Percentiles rank a stretch among this genome's conserved stretches.
Conservation (phyloP, 805 yeast genomes). For the Cephaloascus albidus region DNA sequence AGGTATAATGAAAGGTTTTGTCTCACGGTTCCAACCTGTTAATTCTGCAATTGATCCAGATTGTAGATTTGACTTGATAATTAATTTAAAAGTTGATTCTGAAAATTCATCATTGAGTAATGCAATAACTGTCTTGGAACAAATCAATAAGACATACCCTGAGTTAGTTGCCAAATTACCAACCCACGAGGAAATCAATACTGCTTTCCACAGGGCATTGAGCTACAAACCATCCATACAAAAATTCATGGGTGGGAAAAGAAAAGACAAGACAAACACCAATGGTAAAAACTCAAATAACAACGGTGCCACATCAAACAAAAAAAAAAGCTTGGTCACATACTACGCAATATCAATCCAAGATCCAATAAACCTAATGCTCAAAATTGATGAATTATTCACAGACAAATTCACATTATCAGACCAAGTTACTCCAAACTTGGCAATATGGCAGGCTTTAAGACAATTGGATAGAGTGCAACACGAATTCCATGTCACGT, state of each 20-base stretch:
- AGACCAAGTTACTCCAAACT: neutral
- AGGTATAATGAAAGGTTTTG: constrained; percentile 66
- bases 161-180: constrained; percentile 31
- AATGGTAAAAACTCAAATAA: constrained; percentile 5
- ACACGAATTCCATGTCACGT: constrained; percentile 55
- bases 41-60: constrained; percentile 46
- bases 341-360: constrained; percentile 37
- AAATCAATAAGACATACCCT: constrained; percentile 31
- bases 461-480: constrained; percentile 31
- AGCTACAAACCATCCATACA: constrained; percentile 42
- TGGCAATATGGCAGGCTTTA: constrained; percentile 14
- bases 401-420: neutral
- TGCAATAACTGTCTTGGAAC: constrained; percentile 29
- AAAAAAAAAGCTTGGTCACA: constrained; percentile 17
- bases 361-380: constrained; percentile 5
- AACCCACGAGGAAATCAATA: constrained; percentile 24
- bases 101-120: constrained; percentile 40
- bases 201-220: constrained; percentile 45
- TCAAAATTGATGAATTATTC: constrained; percentile 8
- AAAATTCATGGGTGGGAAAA: constrained; percentile 16
- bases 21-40: constrained; percentile 59
- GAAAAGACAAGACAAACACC: constrained; percentile 4
- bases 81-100: constrained; percentile 40
- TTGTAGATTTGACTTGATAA: constrained; percentile 50
- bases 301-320: constrained; percentile 5